Base-by-base conservation (phyloP, 2,329 filamentous ascomycete species). In the Passalora sequoiae region DNA sequence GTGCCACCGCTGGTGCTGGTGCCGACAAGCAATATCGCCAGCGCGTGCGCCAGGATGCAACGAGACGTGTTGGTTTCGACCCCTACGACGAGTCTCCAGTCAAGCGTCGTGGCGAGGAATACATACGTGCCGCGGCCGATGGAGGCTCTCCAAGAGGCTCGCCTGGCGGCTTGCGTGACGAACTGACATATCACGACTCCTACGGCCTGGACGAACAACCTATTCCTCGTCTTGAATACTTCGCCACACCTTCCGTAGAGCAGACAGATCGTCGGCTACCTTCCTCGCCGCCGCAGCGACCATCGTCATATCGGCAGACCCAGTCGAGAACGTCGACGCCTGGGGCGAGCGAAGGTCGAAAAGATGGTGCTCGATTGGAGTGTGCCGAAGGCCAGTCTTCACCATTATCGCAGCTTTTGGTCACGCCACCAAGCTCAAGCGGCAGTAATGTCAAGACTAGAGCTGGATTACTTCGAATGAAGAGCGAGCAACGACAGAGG, bases 11-110 rank as follows among this genome's bases (percentile, higher is more conserved):
- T 1, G 82, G 81, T 20, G 78, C 80, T 1, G 81, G 80, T 3
- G 72, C 74, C 4, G 77, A 84, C 53, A 71, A 77, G 4, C 72
- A 81, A 22, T 69, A 80, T 42, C 76, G 82, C 5, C 77, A 77
- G 40, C 71, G 74, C 0, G 70, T 81, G 1, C 71, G 82, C 10
- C 66, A 73, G 3, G 78, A 83, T 50, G 82, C 82, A 3, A 64
- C 78, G 16, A 66, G 72, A 37, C 69, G 78, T 36, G 79, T 86
- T 0, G 82, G 82, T 9, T 86, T 84, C 64, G 82, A 86, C 58
- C 82, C 82, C 0, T 86, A 85, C 60, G 78, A 85, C 46, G 82
- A 86, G 59, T 82, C 77, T 44, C 82, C 82, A 0, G 69, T 85
- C 39, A 85, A 85, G 59, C 69, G 72, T 9, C 69, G 78, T 2